phyloP scores from a whole-genome alignment of 495 filamentous ascomycete species.

The Talaromyces stipitatus region DNA sequence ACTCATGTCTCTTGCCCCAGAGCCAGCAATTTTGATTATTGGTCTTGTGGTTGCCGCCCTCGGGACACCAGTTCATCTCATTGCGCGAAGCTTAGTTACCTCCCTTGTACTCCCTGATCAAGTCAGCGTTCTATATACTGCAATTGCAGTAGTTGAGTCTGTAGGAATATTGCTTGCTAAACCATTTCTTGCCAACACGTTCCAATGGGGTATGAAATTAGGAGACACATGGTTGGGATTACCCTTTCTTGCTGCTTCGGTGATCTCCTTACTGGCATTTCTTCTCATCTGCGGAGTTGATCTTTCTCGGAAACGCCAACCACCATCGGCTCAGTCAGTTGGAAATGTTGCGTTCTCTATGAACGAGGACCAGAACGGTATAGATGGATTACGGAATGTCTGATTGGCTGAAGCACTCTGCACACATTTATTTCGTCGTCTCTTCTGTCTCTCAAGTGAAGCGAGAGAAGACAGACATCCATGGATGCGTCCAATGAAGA shows the following conservation, averaged over 20 bases:
- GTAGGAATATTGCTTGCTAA: conserved; percentile 24
- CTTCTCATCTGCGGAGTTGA: conserved; percentile 41
- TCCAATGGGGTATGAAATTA: conserved; percentile 29
- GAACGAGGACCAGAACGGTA: too few species aligned
- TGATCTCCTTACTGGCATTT: conserved; percentile 30
- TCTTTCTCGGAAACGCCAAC: conserved; percentile 33
- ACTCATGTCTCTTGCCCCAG: conserved; percentile 20
- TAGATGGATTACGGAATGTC: too few species aligned
- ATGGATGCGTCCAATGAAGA: too few species aligned
- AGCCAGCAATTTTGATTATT: conserved; percentile 23
- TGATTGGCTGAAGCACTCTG: too few species aligned
- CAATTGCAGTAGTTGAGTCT: conserved; percentile 23
- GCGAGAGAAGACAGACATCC: too few species aligned
- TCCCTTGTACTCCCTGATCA: conserved; percentile 23
- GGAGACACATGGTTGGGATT: conserved; percentile 26
- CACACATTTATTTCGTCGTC: too few species aligned
- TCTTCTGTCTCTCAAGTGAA: too few species aligned
- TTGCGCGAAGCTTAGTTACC: conserved; percentile 28
- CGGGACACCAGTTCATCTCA: conserved; percentile 23
- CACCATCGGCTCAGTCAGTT: conserved; percentile 30
- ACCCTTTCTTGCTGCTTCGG: conserved; percentile 15
- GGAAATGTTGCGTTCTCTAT: too few species aligned
- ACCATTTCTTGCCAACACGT: conserved; percentile 28
- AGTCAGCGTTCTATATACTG: conserved; percentile 27
- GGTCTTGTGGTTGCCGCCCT: conserved; percentile 28